Conservation (phyloP, 164 flowering plant species). For the Stephania japonica region DNA sequence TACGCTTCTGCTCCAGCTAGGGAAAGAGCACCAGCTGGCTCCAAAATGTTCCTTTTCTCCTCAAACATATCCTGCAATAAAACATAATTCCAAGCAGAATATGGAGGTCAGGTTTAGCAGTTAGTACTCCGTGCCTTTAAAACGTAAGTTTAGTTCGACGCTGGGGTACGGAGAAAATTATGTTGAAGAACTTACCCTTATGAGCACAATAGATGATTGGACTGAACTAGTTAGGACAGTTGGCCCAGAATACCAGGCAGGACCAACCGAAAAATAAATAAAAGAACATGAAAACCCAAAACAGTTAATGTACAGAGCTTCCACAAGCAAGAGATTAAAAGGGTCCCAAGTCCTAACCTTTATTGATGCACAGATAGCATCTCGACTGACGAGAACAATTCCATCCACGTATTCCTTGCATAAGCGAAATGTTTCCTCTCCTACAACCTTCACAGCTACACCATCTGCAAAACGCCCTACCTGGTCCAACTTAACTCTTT, state of each 20-base stretch:
- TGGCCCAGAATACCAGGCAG: too few relatives aligned
- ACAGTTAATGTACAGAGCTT: background rate
- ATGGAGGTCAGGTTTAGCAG: background rate
- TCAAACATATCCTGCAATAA: constrained; percentile 89
- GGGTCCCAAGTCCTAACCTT: constrained; percentile 45
- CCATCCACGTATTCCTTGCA: constrained; percentile 93
- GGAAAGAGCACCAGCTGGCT: constrained; percentile 98
- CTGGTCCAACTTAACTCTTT: constrained; percentile 73
- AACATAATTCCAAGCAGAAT: background rate
- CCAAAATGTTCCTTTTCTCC: constrained; percentile 94
- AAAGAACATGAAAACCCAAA: background rate
- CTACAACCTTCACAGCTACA: constrained; percentile 96
- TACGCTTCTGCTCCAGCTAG: constrained; percentile 99
- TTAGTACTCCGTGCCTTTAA: too few relatives aligned
- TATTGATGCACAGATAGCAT: constrained; percentile 98
- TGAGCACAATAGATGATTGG: too few relatives aligned
- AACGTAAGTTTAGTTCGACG: too few relatives aligned
- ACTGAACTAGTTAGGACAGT: too few relatives aligned
- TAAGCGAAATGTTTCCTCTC: constrained; percentile 85
- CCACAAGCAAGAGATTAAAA: background rate
- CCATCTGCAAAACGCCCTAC: constrained; percentile 99
- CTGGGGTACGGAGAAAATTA: too few relatives aligned
- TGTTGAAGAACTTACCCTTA: too few relatives aligned
- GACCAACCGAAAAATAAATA: background rate
- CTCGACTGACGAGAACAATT: constrained; percentile 91